phyloP scores from a whole-genome alignment of 2,329 filamentous ascomycete species.

The Paracamarosporium sp. region DNA sequence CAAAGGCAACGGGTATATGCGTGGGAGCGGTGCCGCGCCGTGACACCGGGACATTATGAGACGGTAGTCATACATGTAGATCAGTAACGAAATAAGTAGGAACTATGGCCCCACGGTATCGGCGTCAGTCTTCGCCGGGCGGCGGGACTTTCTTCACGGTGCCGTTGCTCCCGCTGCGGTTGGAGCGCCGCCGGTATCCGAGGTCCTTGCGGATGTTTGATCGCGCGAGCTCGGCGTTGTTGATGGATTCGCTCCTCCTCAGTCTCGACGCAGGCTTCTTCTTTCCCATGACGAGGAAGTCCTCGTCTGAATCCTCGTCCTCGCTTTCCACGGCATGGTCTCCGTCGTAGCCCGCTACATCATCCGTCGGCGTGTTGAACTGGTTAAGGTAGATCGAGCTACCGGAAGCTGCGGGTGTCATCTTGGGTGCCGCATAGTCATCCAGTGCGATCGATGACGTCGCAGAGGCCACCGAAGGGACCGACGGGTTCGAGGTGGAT shows the following conservation, averaged over 20 bases:
- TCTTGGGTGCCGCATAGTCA: constrained; percentile 32
- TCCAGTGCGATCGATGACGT: constrained; percentile 52
- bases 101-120: neutral
- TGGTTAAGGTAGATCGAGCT: constrained; percentile 45
- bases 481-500: constrained; percentile 59
- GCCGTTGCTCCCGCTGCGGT: constrained; percentile 57
- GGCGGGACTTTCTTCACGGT: constrained; percentile 57
- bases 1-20: constrained; percentile 6
- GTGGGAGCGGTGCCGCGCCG: neutral
- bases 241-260: constrained; percentile 46
- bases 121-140: constrained; percentile 21
- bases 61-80: constrained; percentile 18
- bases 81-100: constrained; percentile 1
- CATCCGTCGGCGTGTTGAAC: constrained; percentile 31
- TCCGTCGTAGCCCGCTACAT: constrained; percentile 49
- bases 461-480: constrained; percentile 58
- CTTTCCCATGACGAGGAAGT: constrained; percentile 47
- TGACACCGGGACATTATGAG: neutral
- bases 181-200: constrained; percentile 46
- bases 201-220: constrained; percentile 31
- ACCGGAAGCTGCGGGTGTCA: constrained; percentile 36
- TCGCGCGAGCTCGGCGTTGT: constrained; percentile 44
- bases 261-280: constrained; percentile 39
- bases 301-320: constrained; percentile 49
- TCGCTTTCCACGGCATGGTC: constrained; percentile 51